Evolutionary conservation across 163 green algal genomes (phyloP).

Genomic region (Chloroidium sp.): DNA sequence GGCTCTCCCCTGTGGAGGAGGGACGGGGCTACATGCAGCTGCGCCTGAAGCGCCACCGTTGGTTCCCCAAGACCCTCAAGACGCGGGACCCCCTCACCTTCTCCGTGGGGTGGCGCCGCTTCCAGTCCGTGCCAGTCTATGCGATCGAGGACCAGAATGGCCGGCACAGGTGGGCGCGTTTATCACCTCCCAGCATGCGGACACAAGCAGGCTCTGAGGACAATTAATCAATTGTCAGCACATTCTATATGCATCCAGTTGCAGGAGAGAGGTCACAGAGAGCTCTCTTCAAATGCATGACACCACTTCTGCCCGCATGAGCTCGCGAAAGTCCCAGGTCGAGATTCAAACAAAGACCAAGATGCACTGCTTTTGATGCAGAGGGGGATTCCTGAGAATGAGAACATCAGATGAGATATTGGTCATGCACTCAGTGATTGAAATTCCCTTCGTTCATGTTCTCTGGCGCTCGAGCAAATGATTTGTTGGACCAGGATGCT

Average conservation of each 20-base stretch:
- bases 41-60: slow-evolving; percentile 89
- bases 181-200: background rate
- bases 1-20: slow-evolving; percentile 71
- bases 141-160: slow-evolving; percentile 77
- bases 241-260: too few relatives aligned
- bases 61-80: slow-evolving; percentile 91
- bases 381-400: background rate
- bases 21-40: slow-evolving; percentile 76
- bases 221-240: too few relatives aligned
- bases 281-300: too few relatives aligned
- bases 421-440: too few relatives aligned
- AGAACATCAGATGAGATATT: too few relatives aligned
- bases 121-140: slow-evolving; percentile 80
- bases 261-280: too few relatives aligned
- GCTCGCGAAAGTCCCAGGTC: too few relatives aligned
- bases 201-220: background rate
- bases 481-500: slow-evolving; percentile 41
- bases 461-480: too few relatives aligned
- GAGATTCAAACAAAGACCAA: too few relatives aligned
- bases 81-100: slow-evolving; percentile 92
- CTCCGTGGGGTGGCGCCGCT: slow-evolving; percentile 81
- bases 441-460: too few relatives aligned
- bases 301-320: too few relatives aligned
- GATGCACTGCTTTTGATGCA: background rate
- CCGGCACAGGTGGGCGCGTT: slow-evolving; percentile 23